Evolutionary conservation across 345 rosid species (phyloP), one percentile per base, ranked within the genome.

Genomic region (Citrus mangshanensis): DNA sequence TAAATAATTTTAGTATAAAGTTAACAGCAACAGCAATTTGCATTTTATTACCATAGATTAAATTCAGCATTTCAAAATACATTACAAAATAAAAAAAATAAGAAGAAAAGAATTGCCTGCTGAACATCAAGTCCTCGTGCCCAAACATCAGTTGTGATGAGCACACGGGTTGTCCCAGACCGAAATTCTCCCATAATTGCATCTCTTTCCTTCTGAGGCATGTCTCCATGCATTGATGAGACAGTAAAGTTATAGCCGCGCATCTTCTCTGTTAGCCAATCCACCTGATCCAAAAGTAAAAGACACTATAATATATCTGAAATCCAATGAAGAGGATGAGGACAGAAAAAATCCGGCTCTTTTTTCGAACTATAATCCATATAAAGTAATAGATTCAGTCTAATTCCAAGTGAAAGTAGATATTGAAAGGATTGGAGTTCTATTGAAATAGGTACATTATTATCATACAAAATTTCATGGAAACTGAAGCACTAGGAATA

Each of bases 131-230:
- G 91, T 1, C 98, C 97, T 38, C 98, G 91, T 21, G 99, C 99
- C 98, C 97, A 94, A 73, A 94, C 97, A 89, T 96, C 99, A 42
- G 99, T 96, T 9, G 99, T 96, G 86, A 94, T 96, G 74, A 96
- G 90, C 66, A 96, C 98, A 77, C 98, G 94, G 7, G 98, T 96
- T 34, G 88, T 89, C 54, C 94, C 99, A 30, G 87, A 81, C 30
- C 93, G 89, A 81, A 96, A 96, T 79, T 96, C 94, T 24, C 68
- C 78, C 98, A 96, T 93, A 74, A 94, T 93, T 67, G 91, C 95
- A 80, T 94, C 99, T 88, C 98, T 91, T 69, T 96, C 99, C 84
- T 81, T 96, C 84, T 94, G 98, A 82, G 99, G 99, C 99, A 96
- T 93, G 86, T 96, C 99, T 4, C 98, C 99, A 63, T 96, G 99